These are phyloP conservation scores for Cladosporium sp. DNA, from an alignment of 2,329 filamentous ascomycete genomes.

Conservation along the genomic window DNA sequence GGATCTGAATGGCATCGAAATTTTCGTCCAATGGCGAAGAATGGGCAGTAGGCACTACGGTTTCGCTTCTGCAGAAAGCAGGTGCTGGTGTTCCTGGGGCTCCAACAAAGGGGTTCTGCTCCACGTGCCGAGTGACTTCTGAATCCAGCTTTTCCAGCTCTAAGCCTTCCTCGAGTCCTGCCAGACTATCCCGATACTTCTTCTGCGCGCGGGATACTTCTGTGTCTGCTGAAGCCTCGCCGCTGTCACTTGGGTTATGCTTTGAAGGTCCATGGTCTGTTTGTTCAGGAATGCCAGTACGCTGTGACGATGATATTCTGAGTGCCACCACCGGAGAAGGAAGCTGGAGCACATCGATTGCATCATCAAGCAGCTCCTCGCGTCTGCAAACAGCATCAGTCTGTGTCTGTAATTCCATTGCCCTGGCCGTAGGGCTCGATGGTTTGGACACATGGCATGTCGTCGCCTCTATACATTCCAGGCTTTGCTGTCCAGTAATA, in stretches of 20 bases:
- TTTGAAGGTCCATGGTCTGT: background rate
- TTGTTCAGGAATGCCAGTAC: background rate
- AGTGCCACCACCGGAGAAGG: background rate
- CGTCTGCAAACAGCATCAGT: background rate
- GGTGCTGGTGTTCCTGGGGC: background rate
- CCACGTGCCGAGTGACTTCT: background rate
- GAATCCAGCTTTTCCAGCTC: slow-evolving; percentile 10
- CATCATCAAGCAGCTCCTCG: background rate
- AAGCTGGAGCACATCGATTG: background rate
- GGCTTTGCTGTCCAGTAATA: background rate
- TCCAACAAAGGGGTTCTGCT: slow-evolving; percentile 1
- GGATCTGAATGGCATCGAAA: background rate
- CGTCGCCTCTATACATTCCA: background rate
- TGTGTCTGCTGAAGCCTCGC: background rate
- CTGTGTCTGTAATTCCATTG: background rate
- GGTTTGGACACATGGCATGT: background rate
- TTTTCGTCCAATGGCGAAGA: background rate
- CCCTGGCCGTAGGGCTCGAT: background rate
- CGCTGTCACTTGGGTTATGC: background rate
- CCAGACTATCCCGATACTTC: background rate
- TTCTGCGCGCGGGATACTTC: background rate
- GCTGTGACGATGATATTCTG: background rate
- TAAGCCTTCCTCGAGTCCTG: background rate
- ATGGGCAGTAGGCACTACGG: background rate
- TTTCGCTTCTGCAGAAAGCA: background rate